Conservation (phyloP, 352 stramenopile genomes). For the Phytophthora syringae region DNA sequence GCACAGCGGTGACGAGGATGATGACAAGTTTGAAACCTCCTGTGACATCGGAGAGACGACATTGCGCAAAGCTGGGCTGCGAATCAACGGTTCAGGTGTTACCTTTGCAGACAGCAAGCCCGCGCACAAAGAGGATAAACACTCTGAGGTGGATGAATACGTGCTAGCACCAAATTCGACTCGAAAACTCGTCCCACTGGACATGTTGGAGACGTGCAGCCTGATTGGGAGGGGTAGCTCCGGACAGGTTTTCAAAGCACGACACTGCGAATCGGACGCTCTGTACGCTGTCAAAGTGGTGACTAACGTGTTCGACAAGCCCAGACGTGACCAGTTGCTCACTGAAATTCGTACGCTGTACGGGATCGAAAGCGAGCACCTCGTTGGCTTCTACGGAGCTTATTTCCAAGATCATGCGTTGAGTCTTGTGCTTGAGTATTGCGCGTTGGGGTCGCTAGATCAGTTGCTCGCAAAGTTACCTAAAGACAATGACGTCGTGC, state of each 20-base stretch:
- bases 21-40: slow-evolving; percentile 65
- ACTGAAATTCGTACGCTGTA: slow-evolving; percentile 84
- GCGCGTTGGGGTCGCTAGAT: slow-evolving; percentile 67
- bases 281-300: slow-evolving; percentile 77
- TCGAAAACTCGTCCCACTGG: slow-evolving; percentile 48
- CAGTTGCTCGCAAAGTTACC: slow-evolving; percentile 22
- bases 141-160: slow-evolving; percentile 22
- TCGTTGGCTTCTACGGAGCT: slow-evolving; percentile 73
- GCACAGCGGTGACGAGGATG: slow-evolving; percentile 25
- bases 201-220: slow-evolving; percentile 56
- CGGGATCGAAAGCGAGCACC: slow-evolving; percentile 65
- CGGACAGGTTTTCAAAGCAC: slow-evolving; percentile 66
- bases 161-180: slow-evolving; percentile 5
- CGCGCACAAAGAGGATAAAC: slow-evolving; percentile 24
- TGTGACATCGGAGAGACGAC: slow-evolving; percentile 82
- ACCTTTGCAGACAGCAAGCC: slow-evolving; percentile 45
- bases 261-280: slow-evolving; percentile 39
- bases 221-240: slow-evolving; percentile 71
- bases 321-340: slow-evolving; percentile 75
- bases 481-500: slow-evolving; percentile 32
- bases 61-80: slow-evolving; percentile 64
- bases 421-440: slow-evolving; percentile 75
- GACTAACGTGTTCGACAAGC: slow-evolving; percentile 82
- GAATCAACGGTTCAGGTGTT: slow-evolving; percentile 72
- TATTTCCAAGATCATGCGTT: slow-evolving; percentile 80